Base-by-base conservation (phyloP, 2,329 filamentous ascomycete species). In the Chalara sp. region DNA sequence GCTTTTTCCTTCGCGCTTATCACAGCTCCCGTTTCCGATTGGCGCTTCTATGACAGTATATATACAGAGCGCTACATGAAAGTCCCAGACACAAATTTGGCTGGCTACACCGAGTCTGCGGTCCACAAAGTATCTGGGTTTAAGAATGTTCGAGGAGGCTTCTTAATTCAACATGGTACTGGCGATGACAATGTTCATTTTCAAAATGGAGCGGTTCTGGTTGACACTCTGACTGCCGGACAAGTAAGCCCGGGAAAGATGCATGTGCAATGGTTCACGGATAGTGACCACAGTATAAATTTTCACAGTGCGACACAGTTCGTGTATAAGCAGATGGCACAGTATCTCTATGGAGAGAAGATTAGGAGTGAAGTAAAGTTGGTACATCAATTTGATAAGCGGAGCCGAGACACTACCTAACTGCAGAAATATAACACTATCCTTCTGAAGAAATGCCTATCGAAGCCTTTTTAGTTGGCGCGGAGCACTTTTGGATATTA, bases 51-150 rank as follows among this genome's bases (percentile, higher is more conserved):
- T 65, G 83, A 87, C 64, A 78, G 74, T 50, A 79, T 87, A 72
- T 87, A 86, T 64, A 86, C 84, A 0, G 84, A 87, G 65, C 76
- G 84, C 8, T 87, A 85, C 68, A 87, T 87, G 83, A 85, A 86
- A 67, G 78, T 73, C 1, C 72, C 76, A 1, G 67, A 70, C 3
- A 66, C 68, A 40, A 87, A 87, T 60, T 68, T 67, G 0, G 76
- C 66, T 0, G 83, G 82, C 32, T 87, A 87, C 67, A 75, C 76
- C 51, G 70, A 72, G 47, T 79, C 79, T 0, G 81, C 81, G 0
- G 80, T 87, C 2, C 74, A 75, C 52, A 72, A 79, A 4, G 65
- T 72, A 0, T 69, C 70, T 0, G 83, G 84, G 0, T 87, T 87
- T 72, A 79, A 79, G 67, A 76, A 76, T 48, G 72, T 84, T 6